Evolutionary conservation across 768 basidiomycete species (phyloP), one percentile per base, ranked within the genome.

Genomic region (Lactarius pseudohatsudake): DNA sequence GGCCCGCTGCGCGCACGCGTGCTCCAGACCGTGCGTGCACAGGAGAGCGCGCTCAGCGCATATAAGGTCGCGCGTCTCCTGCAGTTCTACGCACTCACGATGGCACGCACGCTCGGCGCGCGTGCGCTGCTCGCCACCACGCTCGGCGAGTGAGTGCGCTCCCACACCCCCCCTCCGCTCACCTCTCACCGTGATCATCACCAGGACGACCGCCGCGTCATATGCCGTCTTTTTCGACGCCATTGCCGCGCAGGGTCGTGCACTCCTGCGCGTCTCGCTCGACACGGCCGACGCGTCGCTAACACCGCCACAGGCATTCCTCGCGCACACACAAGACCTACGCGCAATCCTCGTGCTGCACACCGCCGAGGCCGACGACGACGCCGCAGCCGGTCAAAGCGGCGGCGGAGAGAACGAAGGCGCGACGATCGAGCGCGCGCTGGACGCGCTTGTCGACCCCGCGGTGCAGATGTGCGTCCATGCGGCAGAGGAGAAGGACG

Each of bases 41-140:
- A 99, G 74, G 96, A 98, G 76, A 95, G 92, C 71, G 89, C 90
- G 66, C 94, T 98, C 65, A 85, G 90, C 55, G 87, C 91, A 0
- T 99, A 94, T 79, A 95, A 93, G 75, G 88, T 98, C 60, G 89
- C 94, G 57, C 98, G 96, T 72, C 80, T 98, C n/a, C 77, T 99
- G 10, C 93, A 96, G 70, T 99, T 98, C 74, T 99, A 98, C 75
- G 79, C 89, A 74, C 76, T 94, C 38, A 98, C 95, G 5, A 97
- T 99, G 94, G 84, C 86, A 59, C 83, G 93, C 57, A 98, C 96
- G 1, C 89, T 98, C 53, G 97, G 97, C 0, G 82, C 85, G n/a
- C 80, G 90, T 3, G 92, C 96, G 1, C 65, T 91, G 55, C 79
- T 98, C 62, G 89, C 90, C 1, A 82, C 79, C 64, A 89, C 91